Evolutionary conservation across 352 stramenopile genomes (phyloP), one percentile per base, ranked within the genome.

Genomic region (Pythium sp.): DNA sequence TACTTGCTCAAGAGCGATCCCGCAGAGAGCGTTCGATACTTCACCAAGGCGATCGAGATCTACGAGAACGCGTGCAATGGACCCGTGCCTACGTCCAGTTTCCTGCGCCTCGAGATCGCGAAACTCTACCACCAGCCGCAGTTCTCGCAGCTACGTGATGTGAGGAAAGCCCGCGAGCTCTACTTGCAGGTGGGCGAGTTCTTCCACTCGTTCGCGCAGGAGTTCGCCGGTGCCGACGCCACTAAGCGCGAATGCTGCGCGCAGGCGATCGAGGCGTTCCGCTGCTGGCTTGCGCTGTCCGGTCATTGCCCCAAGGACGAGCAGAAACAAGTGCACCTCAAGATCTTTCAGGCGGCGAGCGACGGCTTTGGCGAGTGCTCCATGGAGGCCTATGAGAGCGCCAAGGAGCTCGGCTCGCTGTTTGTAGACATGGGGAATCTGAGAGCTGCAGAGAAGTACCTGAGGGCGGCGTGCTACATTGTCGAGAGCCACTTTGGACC

Each of bases 301-400:
- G 36, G 67, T 36, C 41, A 69, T 53, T 36, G 36, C 0, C 62
- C 65, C 0, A 71, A 79, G 20, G 72, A 83, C 1, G 72, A 89
- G 8, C 73, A 84, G 15, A 71, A 77, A 32, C 68, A 68, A 32
- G 74, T 90, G n/a, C 64, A 84, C 0, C 34, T 67, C 11, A 78
- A 82, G 63, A 81, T 91, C 62, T 62, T 87, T 32, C 57, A 70
- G 22, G 72, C 78, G 1, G 77, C 77, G 6, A 69, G 81, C 0
- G 74, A 82, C 18, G 85, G 85, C 3, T 91, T 81, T 51, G 82
- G 85, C 9, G 81, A 91, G 57, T 91, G 87, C 54, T 86, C 81
- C 54, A 54, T 91, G 1, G 81, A 93, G 32, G 74, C 81, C 7
- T 81, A 75, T 15, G 81, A 89, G 34, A 79, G 70, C 20, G 69